phyloP scores from a whole-genome alignment of 495 filamentous ascomycete species.

The Hyaloscypha bicolor region DNA sequence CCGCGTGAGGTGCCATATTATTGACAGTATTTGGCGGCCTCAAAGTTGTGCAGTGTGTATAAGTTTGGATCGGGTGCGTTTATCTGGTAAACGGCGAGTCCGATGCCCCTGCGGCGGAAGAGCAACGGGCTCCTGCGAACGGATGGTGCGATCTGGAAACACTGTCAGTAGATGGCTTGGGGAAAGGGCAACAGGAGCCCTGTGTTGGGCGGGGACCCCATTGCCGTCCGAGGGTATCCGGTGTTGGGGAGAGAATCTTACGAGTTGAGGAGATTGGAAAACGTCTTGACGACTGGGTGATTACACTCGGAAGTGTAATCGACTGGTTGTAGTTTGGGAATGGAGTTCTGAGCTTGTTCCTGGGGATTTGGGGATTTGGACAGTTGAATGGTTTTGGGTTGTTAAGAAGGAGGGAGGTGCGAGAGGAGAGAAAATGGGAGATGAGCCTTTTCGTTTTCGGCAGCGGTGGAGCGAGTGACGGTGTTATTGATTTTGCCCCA shows the following conservation, averaged over 20 bases:
- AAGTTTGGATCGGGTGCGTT: slow-evolving; percentile 37
- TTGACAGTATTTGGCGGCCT: slow-evolving; percentile 28
- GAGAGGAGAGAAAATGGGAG: not conserved
- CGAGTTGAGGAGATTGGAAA: slow-evolving; percentile 90
- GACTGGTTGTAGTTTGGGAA: slow-evolving; percentile 14
- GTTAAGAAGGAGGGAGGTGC: slow-evolving; percentile 4
- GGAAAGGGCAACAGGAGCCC: slow-evolving; percentile 78
- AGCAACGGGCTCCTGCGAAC: slow-evolving; percentile 95
- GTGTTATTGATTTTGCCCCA: slow-evolving; percentile 3
- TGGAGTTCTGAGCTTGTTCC: not conserved
- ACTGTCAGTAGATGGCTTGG: slow-evolving; percentile 49
- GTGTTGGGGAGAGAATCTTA: slow-evolving; percentile 44
- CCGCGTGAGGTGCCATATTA: slow-evolving; percentile 93
- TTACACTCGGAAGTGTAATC: slow-evolving; percentile 31
- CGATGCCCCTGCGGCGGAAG: slow-evolving; percentile 85
- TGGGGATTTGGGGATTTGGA: not conserved
- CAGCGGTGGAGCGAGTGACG: not conserved
- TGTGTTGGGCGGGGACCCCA: not conserved
- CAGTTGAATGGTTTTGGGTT: not conserved
- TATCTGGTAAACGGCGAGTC: slow-evolving; percentile 69
- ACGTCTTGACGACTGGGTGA: slow-evolving; percentile 69
- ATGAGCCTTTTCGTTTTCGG: not conserved
- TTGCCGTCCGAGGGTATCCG: not conserved
- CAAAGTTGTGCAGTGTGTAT: slow-evolving; percentile 10
- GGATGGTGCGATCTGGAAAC: slow-evolving; percentile 82